Evolutionary conservation across 2,329 filamentous ascomycete species (phyloP).

Genomic region (Colletotrichum echinochloae): DNA sequence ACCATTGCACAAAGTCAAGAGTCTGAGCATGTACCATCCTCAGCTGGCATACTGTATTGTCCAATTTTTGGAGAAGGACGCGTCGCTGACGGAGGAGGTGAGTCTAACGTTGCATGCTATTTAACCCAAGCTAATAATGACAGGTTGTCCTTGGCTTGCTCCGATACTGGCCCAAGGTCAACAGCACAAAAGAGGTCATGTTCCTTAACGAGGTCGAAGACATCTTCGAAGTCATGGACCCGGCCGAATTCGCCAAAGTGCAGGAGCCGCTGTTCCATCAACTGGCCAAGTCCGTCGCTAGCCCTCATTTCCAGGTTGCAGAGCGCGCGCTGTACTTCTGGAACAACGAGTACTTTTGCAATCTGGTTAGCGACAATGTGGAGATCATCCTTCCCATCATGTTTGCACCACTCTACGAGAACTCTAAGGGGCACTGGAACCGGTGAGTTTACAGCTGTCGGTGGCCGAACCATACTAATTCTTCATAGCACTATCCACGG

Average conservation of each 20-base stretch:
- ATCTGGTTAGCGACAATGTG: slow-evolving; percentile 98
- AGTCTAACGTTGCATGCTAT: slow-evolving; percentile 46
- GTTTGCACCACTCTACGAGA: slow-evolving; percentile 98
- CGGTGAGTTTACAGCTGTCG: slow-evolving; percentile 68
- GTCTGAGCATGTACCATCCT: slow-evolving; percentile 99
- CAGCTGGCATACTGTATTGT: slow-evolving; percentile 99
- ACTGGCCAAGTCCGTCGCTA: slow-evolving; percentile 96
- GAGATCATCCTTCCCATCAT: slow-evolving; percentile 99
- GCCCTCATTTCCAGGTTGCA: slow-evolving; percentile 98
- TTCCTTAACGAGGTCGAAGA: slow-evolving; percentile 99
- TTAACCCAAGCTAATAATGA: slow-evolving; percentile 18
- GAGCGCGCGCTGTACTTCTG: slow-evolving; percentile 98
- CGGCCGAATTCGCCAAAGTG: slow-evolving; percentile 97
- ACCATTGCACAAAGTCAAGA: slow-evolving; percentile 97
- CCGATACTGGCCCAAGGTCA: slow-evolving; percentile 98
- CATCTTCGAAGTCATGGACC: slow-evolving; percentile 99
- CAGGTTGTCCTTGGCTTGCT: slow-evolving; percentile 93
- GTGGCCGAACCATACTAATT: slow-evolving; percentile 47
- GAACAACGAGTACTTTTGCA: slow-evolving; percentile 99
- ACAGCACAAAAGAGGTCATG: slow-evolving; percentile 99
- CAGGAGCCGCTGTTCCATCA: slow-evolving; percentile 98
- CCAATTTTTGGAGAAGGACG: slow-evolving; percentile 98
- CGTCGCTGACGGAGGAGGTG: slow-evolving; percentile 95
- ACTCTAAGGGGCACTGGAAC: slow-evolving; percentile 99
- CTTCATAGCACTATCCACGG: slow-evolving; percentile 89